A percentile compares a stretch with the other conserved stretches of the same genome.
Conservation (phyloP, 441 rosid genomes). For the Corymbia calophylla region DNA sequence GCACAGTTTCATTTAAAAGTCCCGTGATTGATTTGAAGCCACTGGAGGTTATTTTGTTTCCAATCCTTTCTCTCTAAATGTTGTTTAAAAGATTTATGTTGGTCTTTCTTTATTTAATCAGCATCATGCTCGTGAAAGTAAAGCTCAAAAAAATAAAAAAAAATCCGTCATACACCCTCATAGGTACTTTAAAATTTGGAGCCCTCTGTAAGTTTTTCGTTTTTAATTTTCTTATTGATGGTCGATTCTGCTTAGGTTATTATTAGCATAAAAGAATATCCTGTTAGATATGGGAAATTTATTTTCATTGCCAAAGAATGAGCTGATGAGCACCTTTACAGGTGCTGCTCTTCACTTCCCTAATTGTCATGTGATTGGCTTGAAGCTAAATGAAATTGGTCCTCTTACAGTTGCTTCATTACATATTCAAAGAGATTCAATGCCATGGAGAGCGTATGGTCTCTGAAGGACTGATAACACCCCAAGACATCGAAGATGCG, state of each 20-base stretch:
- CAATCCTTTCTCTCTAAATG: background rate
- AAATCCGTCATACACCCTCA: background rate
- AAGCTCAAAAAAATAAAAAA: background rate
- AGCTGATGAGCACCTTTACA: background rate
- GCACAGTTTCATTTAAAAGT: background rate
- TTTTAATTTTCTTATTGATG: background rate
- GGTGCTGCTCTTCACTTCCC: background rate
- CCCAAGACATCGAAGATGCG: slow-evolving; percentile 70
- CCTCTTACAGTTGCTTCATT: background rate
- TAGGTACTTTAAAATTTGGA: background rate
- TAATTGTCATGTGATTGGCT: background rate
- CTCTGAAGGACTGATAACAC: slow-evolving; percentile 65
- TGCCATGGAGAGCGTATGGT: slow-evolving; percentile 52
- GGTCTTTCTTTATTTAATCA: background rate
- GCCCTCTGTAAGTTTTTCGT: background rate
- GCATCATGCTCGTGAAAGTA: background rate
- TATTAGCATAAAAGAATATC: background rate
- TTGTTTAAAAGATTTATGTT: background rate
- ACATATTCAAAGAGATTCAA: slow-evolving; percentile 5
- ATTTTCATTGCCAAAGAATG: background rate
- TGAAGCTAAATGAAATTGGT: background rate
- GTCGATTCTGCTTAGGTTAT: background rate
- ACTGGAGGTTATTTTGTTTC: slow-evolving; percentile 6
- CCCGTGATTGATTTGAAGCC: slow-evolving; percentile 2
- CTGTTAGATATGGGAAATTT: background rate